phyloP scores from a whole-genome alignment of 331 rosid genomes.

The Phaseolus coccineus region DNA sequence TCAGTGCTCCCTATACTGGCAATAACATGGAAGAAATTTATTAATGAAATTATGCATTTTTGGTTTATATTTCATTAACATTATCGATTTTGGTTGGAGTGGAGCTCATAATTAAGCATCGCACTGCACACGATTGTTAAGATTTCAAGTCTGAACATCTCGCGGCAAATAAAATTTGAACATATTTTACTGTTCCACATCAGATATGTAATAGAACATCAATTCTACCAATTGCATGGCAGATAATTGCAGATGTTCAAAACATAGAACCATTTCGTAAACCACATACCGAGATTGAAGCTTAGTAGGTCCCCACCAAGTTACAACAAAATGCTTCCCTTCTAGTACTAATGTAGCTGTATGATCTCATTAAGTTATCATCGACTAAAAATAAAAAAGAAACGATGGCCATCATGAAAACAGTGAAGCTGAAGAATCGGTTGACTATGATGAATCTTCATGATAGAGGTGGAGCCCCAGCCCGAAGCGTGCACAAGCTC shows the following conservation, averaged over 20 bases:
- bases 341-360: constrained; percentile 15
- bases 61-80: background rate
- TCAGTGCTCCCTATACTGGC: background rate
- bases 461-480: constrained; percentile 90
- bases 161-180: background rate
- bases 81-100: constrained; percentile 25
- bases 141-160: background rate
- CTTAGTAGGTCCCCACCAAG: constrained; percentile 31
- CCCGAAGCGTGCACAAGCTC: constrained; percentile 92
- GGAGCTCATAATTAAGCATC: background rate
- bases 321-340: constrained; percentile 43
- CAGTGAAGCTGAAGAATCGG: constrained; percentile 35
- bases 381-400: constrained; percentile 10
- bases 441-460: constrained; percentile 63
- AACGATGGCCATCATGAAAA: constrained; percentile 7
- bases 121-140: background rate
- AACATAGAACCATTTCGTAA: background rate
- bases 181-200: constrained; percentile 31
- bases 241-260: background rate
- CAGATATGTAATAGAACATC: background rate
- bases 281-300: background rate
- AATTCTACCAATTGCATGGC: constrained; percentile 15
- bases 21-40: background rate
- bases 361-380: constrained; percentile 26
- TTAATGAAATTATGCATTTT: background rate